A percentile compares a stretch with the other conserved stretches of the same genome.
These are phyloP conservation scores for Auxenochlorella pyrenoidosa DNA, from an alignment of 139 green algal genomes.

Conservation along the genomic window DNA sequence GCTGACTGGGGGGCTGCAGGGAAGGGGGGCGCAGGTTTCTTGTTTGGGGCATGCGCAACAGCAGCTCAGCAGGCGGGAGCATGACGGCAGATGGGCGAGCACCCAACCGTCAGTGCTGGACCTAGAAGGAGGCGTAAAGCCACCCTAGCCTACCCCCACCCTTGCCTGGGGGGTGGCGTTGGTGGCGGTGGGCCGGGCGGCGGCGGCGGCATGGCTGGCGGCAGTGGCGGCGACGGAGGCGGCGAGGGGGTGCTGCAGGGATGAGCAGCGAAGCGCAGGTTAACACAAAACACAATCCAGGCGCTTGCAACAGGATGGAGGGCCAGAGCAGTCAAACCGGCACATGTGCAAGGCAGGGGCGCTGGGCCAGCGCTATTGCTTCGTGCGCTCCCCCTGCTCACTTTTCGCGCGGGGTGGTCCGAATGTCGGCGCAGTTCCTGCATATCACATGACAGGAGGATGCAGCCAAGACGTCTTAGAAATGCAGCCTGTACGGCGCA, in stretches of 20 bases:
- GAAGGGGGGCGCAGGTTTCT: too few relatives aligned
- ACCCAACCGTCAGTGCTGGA: too few relatives aligned
- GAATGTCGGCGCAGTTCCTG: slow-evolving; percentile 13
- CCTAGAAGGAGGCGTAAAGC: too few relatives aligned
- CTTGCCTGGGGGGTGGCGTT: neutral
- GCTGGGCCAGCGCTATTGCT: too few relatives aligned
- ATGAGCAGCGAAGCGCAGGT: neutral
- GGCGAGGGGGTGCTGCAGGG: neutral
- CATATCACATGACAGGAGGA: neutral
- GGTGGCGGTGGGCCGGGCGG: neutral
- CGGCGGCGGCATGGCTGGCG: neutral
- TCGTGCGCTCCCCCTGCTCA: too few relatives aligned
- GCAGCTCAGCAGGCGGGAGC: neutral
- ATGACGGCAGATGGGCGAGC: neutral
- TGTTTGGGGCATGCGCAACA: neutral
- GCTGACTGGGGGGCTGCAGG: slow-evolving; percentile 3
- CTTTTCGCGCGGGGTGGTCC: neutral
- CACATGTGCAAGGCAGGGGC: neutral
- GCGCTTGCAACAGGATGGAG: neutral
- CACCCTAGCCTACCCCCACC: too few relatives aligned
- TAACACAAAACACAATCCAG: neutral
- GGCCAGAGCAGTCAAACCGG: neutral
- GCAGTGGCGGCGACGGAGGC: neutral
- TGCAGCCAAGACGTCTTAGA: too few relatives aligned
- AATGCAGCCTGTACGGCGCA: too few relatives aligned